Percentiles rank a stretch among this genome's conserved stretches.
These are phyloP conservation scores for Lactarius pseudohatsudake DNA, from an alignment of 768 basidiomycete genomes.

Conservation along the genomic window DNA sequence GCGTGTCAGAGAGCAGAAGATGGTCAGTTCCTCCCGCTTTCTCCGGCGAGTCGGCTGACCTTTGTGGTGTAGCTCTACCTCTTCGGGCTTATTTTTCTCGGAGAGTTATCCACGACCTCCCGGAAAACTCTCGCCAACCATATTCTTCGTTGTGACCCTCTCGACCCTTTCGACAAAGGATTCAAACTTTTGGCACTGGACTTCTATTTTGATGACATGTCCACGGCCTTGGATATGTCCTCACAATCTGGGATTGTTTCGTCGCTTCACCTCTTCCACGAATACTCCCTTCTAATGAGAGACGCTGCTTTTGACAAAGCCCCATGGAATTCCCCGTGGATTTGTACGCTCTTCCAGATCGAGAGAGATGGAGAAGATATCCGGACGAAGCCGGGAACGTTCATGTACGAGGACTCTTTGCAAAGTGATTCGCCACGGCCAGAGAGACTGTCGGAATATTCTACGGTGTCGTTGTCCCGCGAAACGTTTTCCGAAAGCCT, in stretches of 20 bases:
- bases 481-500: background rate
- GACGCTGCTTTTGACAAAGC: conserved; percentile 12
- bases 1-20: too few species aligned
- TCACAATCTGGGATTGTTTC: conserved; percentile 15
- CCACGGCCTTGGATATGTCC: conserved; percentile 14
- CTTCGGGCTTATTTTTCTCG: too few species aligned
- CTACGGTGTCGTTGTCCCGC: conserved; percentile 3
- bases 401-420: background rate
- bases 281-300: conserved; percentile 20
- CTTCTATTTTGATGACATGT: conserved; percentile 18
- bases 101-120: too few species aligned
- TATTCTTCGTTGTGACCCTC: too few species aligned
- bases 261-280: conserved; percentile 12
- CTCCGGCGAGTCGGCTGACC: too few species aligned
- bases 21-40: too few species aligned
- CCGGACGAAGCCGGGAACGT: background rate
- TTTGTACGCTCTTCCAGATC: conserved; percentile 18
- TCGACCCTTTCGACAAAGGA: background rate
- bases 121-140: background rate
- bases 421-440: background rate
- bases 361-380: conserved; percentile 10
- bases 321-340: conserved; percentile 17
- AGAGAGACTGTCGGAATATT: background rate
- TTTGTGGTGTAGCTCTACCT: too few species aligned
- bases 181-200: conserved; percentile 16